Evolutionary conservation across 331 rosid species (phyloP).

Genomic region (Rosa hybrid): DNA sequence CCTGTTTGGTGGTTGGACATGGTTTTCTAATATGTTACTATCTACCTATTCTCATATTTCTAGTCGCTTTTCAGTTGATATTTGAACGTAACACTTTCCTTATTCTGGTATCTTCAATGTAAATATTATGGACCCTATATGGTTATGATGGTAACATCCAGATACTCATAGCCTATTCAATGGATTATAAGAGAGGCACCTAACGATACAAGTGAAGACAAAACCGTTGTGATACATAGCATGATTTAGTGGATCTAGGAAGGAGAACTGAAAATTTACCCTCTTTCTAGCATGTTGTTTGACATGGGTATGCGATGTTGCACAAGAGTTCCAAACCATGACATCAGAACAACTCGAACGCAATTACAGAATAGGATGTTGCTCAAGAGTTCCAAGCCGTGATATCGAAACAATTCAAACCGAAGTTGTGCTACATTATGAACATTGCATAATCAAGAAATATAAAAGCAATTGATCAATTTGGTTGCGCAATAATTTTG

Average conservation of each 20-base stretch:
- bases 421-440: not conserved
- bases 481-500: not conserved
- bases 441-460: not conserved
- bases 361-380: not conserved
- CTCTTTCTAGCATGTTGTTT: not conserved
- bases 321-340: too few relatives aligned
- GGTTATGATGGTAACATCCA: not conserved
- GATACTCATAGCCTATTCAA: not conserved
- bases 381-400: not conserved
- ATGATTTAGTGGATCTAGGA: not conserved
- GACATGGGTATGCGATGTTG: not conserved
- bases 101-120: not conserved
- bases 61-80: not conserved
- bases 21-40: not conserved
- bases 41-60: not conserved
- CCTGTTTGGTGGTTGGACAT: conserved; percentile 14
- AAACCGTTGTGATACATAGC: not conserved
- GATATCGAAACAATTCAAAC: not conserved
- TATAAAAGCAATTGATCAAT: too few relatives aligned
- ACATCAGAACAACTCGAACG: too few relatives aligned
- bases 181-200: not conserved
- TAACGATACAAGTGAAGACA: not conserved
- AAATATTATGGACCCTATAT: not conserved
- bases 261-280: not conserved
- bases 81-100: not conserved